Percentiles rank a stretch among this genome's conserved stretches.
phyloP scores from a whole-genome alignment of 768 basidiomycete species.

The Candolleomyces eurysporus region DNA sequence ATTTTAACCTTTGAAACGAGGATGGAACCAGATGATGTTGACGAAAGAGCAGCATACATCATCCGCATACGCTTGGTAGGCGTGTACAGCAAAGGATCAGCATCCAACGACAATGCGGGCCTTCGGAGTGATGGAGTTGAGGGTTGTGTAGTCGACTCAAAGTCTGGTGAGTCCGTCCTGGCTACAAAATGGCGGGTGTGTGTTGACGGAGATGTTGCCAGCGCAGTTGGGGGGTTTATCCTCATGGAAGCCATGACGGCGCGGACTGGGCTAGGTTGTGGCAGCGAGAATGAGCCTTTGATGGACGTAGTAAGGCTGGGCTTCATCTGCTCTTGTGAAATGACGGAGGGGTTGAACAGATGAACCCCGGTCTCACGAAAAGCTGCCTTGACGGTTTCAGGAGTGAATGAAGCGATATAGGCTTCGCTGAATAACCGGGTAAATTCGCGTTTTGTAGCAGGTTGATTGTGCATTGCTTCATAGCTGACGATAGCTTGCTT shows the following conservation, averaged over 20 bases:
- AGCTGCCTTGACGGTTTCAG: constrained; percentile 29
- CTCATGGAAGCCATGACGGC: constrained; percentile 10
- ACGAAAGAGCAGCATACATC: constrained; percentile 13
- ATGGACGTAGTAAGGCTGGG: constrained; percentile 32
- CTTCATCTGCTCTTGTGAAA: constrained; percentile 31
- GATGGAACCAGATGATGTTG: constrained; percentile 19
- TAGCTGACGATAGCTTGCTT: constrained; percentile 22
- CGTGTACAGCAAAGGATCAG: constrained; percentile 12
- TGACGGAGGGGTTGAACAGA: constrained; percentile 32
- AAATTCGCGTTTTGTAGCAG: constrained; percentile 38
- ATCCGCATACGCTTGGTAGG: constrained; percentile 23
- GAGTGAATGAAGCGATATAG: constrained; percentile 27
- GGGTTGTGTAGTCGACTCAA: not conserved
- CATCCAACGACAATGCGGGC: not conserved
- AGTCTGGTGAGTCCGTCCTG: not conserved
- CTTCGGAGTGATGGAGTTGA: not conserved
- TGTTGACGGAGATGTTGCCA: not conserved
- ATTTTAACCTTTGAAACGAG: constrained; percentile 15
- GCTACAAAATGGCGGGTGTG: not conserved
- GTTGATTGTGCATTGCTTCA: too few relatives aligned
- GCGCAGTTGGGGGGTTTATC: constrained; percentile 11
- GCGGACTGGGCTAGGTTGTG: constrained; percentile 8
- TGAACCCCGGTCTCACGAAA: constrained; percentile 38
- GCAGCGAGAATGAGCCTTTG: constrained; percentile 12
- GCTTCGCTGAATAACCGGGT: constrained; percentile 31